These are phyloP conservation scores for Dendrocalamus sinicus DNA, from an alignment of 176 grass and related monocot genomes.

Conservation along the genomic window DNA sequence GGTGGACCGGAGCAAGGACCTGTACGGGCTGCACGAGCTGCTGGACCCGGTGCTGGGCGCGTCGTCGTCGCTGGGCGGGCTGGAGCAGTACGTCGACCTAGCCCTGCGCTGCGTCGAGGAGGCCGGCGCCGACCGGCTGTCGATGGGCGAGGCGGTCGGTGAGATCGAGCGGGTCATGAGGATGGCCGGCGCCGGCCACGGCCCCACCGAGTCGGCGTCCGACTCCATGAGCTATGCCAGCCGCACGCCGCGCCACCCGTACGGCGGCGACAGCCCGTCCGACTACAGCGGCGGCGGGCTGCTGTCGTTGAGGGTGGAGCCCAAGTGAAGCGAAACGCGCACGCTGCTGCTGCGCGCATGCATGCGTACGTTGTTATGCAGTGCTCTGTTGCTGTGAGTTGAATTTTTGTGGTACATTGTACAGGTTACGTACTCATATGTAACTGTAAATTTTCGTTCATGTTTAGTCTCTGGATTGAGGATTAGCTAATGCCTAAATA, in stretches of 20 bases:
- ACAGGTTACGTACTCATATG: neutral
- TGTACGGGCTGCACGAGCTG: constrained; percentile 61
- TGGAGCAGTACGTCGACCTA: constrained; percentile 65
- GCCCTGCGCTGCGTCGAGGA: constrained; percentile 73
- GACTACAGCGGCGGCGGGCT: constrained; percentile 58
- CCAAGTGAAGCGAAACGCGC: constrained; percentile 46
- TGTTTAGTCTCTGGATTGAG: neutral
- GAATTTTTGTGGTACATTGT: neutral
- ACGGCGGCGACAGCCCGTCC: constrained; percentile 47
- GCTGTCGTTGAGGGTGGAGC: constrained; percentile 48
- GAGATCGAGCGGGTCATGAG: constrained; percentile 70
- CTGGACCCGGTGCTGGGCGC: constrained; percentile 55
- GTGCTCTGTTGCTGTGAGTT: neutral
- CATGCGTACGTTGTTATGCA: neutral
- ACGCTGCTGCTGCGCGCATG: too few species aligned
- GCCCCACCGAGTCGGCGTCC: constrained; percentile 41
- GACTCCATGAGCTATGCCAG: constrained; percentile 53
- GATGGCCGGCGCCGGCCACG: constrained; percentile 48
- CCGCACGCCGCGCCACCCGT: constrained; percentile 59
- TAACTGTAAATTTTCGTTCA: neutral
- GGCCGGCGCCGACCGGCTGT: constrained; percentile 52
- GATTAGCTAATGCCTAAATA: neutral
- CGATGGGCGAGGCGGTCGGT: constrained; percentile 66
- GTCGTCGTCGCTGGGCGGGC: constrained; percentile 40
- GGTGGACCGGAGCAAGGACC: constrained; percentile 56